phyloP scores from a whole-genome alignment of 2,329 filamentous ascomycete genomes.

The Ophiostoma piceae region DNA sequence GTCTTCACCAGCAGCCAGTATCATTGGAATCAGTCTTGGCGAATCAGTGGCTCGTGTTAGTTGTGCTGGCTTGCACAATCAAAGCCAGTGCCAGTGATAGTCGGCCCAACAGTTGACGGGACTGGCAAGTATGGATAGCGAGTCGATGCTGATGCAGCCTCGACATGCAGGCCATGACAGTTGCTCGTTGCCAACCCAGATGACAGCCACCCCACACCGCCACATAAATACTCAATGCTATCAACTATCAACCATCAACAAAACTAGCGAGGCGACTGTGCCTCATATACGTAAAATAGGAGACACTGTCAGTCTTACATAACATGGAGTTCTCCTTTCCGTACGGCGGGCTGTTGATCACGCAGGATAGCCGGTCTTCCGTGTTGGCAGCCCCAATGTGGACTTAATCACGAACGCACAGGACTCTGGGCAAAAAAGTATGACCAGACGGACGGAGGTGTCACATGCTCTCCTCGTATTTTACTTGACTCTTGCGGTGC shows the following conservation, averaged over 20 bases:
- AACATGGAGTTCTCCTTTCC: neutral
- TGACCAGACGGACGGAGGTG: neutral
- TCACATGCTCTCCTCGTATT: neutral
- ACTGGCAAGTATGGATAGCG: no score
- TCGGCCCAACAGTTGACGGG: no score
- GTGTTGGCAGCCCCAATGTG: neutral
- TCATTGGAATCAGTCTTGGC: no score
- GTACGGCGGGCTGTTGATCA: neutral
- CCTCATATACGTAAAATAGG: slow-evolving; percentile 1
- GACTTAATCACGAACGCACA: neutral
- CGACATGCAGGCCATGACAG: no score
- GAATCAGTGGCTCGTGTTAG: no score
- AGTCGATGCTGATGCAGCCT: no score
- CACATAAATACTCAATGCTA: no score
- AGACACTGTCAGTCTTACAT: neutral
- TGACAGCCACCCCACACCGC: no score
- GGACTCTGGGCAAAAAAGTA: neutral
- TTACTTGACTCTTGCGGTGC: neutral
- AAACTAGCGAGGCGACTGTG: neutral
- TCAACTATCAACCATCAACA: neutral
- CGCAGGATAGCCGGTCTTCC: neutral
- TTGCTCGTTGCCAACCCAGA: no score
- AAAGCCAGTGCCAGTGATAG: no score
- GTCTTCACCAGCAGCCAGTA: no score
- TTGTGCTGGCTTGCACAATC: no score